Evolutionary conservation across 805 yeast species (phyloP), one percentile per base, ranked within the genome.

Genomic region (Saccharomycopsis microspora): DNA sequence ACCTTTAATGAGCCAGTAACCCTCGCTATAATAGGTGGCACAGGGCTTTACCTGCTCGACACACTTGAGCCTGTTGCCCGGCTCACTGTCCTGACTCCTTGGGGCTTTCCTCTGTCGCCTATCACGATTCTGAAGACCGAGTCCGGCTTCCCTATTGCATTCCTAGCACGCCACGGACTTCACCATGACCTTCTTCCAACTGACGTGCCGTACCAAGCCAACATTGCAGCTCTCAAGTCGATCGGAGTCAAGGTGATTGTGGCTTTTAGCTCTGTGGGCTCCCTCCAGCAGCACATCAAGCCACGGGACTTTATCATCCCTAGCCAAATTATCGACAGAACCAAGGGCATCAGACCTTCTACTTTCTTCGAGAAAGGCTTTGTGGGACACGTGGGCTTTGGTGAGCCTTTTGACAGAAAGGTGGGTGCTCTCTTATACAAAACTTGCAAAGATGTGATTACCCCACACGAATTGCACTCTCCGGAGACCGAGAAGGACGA

Each of bases 301-400:
- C 98, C 99, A 36, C 78, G 97, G 56, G 97, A 93, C 66, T 93
- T 93, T 61, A 96, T 90, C n/a, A 67, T 93, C 44, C 97, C 98
- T 34, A 88, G 84, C 56, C 99, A 93, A 71, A 75, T 93, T 59
- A 90, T 93, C 58, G 99, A 93, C 66, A 78, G 98, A 64, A 93
- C 99, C 42, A 90, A 90, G 69, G 97, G 97, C 28, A 82, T 88
- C 58, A 75, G 99, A 57, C 80, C 84, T 9, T 80, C 93, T 10
- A 84, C 96, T 19, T 88, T 84, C 64, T 90, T 88, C 62, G 97
- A 84, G 58, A 73, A 73, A 51, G 98, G 98, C 0, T 80, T 93
- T 56, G 98, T 93, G 4, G 98, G 96, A 19, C 98, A 93, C 64
- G 97, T 93, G 40, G 88, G 87, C 56, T 93, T 93, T 64, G 98